A percentile compares a stretch with the other conserved stretches of the same genome.
Conservation (phyloP, 768 basidiomycete genomes). For the Serendipita sp. region DNA sequence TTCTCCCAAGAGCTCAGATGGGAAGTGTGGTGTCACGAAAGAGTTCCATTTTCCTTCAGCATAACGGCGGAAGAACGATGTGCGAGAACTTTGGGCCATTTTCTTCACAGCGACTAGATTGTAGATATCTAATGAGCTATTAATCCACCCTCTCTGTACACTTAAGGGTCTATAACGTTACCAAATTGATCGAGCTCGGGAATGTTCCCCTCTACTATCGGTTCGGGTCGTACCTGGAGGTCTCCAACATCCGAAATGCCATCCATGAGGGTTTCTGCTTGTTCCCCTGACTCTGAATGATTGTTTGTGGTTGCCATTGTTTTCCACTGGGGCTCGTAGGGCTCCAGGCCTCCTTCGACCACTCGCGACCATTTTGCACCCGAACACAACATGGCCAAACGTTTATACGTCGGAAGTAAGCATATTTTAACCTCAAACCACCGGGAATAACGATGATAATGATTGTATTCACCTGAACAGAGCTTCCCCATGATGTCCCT, state of each 20-base stretch:
- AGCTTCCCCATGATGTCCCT: constrained; percentile 68
- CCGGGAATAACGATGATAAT: not conserved
- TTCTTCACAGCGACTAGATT: not conserved
- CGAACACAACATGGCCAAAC: constrained; percentile 38
- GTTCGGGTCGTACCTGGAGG: not conserved
- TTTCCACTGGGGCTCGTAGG: too few relatives aligned
- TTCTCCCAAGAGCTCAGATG: not conserved
- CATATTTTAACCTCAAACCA: not conserved
- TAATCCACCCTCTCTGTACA: not conserved
- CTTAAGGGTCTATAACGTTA: not conserved
- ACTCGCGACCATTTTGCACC: not conserved
- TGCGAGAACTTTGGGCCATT: not conserved
- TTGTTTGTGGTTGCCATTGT: not conserved
- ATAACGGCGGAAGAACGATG: not conserved
- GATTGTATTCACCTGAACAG: constrained; percentile 22
- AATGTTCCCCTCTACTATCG: not conserved
- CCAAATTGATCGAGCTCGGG: not conserved
- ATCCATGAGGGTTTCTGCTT: not conserved
- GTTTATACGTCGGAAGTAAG: constrained; percentile 76
- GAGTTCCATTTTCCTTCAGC: constrained; percentile 3
- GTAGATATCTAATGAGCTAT: not conserved
- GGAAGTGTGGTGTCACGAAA: not conserved
- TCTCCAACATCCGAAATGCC: not conserved
- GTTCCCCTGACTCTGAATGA: not conserved
- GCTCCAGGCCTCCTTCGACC: not conserved